phyloP scores from a whole-genome alignment of 352 stramenopile species.

The Pythium angustatum region DNA sequence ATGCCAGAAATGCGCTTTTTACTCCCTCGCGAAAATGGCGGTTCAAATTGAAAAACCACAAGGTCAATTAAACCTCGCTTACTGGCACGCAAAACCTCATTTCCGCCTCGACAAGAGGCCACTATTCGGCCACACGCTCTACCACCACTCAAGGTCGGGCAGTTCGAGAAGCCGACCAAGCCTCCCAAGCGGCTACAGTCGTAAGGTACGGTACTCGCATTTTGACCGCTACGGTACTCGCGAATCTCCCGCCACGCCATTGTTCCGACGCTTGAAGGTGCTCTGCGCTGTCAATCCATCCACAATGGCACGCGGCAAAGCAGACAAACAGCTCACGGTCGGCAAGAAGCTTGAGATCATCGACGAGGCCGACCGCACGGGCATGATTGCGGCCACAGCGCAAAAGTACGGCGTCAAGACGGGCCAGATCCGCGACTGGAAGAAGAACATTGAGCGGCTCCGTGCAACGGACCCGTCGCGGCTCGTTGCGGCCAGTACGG shows the following conservation, averaged over 20 bases:
- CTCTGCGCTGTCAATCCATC: background rate
- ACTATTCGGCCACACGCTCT: constrained; percentile 17
- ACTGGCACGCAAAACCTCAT: no score
- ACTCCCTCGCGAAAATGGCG: no score
- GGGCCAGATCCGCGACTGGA: constrained; percentile 87
- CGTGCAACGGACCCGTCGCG: constrained; percentile 75
- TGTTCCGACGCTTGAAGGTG: background rate
- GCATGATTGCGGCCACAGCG: constrained; percentile 70
- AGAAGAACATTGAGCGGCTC: constrained; percentile 83
- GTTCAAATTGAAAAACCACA: background rate
- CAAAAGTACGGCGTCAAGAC: constrained; percentile 88
- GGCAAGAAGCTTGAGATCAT: constrained; percentile 91
- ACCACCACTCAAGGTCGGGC: background rate
- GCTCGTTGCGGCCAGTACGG: constrained; percentile 79
- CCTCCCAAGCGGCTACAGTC: constrained; percentile 26
- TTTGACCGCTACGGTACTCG: constrained; percentile 32
- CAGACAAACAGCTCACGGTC: constrained; percentile 75
- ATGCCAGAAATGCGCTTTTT: constrained; percentile 13
- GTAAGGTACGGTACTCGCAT: constrained; percentile 20
- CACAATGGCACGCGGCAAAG: constrained; percentile 81
- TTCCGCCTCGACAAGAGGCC: background rate
- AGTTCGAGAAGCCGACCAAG: background rate
- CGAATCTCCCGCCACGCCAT: constrained; percentile 9
- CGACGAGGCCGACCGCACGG: constrained; percentile 81
- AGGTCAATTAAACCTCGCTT: constrained; percentile 15